These are phyloP conservation scores for Xylaria curta DNA, from an alignment of 495 filamentous ascomycete species.

Conservation along the genomic window DNA sequence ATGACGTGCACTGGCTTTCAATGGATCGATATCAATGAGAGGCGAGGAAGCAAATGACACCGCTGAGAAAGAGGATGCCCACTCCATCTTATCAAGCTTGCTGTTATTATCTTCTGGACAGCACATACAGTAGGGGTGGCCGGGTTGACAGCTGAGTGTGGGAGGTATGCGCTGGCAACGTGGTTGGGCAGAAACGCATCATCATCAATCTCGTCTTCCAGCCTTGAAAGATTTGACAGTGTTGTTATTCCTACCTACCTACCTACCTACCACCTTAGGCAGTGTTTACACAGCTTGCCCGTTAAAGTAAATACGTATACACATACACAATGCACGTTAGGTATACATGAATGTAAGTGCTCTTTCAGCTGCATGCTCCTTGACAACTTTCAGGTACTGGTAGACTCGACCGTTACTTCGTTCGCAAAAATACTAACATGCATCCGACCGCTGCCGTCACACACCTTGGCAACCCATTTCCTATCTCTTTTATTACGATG, in stretches of 20 bases:
- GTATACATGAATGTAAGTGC: not conserved
- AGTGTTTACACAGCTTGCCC: not conserved
- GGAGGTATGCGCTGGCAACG: slow-evolving; percentile 44
- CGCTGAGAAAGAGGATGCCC: slow-evolving; percentile 17
- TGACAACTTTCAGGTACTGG: not conserved
- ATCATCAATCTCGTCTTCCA: slow-evolving; percentile 17
- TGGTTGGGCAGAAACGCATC: slow-evolving; percentile 44
- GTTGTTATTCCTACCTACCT: slow-evolving; percentile 4
- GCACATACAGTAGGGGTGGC: not conserved
- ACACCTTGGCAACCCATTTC: not conserved
- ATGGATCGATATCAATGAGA: slow-evolving; percentile 12
- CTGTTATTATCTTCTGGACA: slow-evolving; percentile 2
- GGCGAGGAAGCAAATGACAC: slow-evolving; percentile 7
- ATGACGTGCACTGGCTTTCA: slow-evolving; percentile 21
- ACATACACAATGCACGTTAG: slow-evolving; percentile 9
- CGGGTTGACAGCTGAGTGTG: slow-evolving; percentile 17
- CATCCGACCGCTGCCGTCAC: slow-evolving; percentile 7
- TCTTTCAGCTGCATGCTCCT: not conserved
- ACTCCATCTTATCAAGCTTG: slow-evolving; percentile 20
- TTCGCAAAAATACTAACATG: not conserved
- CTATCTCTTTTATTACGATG: not conserved
- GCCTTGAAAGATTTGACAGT: not conserved
- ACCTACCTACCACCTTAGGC: slow-evolving; percentile 5
- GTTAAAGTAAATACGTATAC: not conserved
- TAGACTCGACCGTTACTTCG: not conserved